Evolutionary conservation across 441 rosid genomes (phyloP).

Genomic region (Aleurites moluccanus): DNA sequence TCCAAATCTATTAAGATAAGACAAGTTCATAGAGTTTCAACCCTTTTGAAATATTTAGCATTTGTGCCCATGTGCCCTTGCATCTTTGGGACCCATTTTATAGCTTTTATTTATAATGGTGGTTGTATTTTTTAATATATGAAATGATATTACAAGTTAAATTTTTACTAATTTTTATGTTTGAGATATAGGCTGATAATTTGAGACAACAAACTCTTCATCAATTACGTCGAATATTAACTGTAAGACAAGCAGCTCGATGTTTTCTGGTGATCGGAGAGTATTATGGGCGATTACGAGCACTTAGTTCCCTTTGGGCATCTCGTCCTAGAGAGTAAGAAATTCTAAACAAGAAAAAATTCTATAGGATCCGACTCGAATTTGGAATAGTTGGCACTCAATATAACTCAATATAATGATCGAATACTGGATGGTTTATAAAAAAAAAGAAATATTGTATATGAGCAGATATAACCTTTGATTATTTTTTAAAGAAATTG

Average conservation of each 20-base stretch:
- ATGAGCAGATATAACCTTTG: too few species aligned
- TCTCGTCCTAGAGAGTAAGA: constrained; percentile 88
- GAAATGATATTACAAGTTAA: neutral
- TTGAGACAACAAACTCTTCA: constrained; percentile 85
- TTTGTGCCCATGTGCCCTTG: constrained; percentile 26
- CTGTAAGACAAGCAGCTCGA: constrained; percentile 82
- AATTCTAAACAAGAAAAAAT: neutral
- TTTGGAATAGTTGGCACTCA: too few species aligned
- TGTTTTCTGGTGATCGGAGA: constrained; percentile 83
- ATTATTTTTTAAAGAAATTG: too few species aligned
- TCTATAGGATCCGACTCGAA: too few species aligned
- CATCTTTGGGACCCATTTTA: constrained; percentile 27
- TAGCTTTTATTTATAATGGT: neutral
- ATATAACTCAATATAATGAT: too few species aligned
- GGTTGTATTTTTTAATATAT: neutral
- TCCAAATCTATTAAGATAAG: constrained; percentile 33
- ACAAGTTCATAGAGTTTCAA: constrained; percentile 37
- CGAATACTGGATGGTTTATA: too few species aligned
- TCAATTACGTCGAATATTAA: constrained; percentile 67
- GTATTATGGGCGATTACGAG: constrained; percentile 83
- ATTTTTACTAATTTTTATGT: neutral
- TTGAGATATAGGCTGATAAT: constrained; percentile 69
- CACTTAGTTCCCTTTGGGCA: constrained; percentile 90
- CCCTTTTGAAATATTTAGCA: constrained; percentile 29
- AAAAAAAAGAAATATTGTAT: too few species aligned